Evolutionary conservation across 1,284 basidiomycete genomes (phyloP).

Genomic region (Erythrobasidium hasegawianum): DNA sequence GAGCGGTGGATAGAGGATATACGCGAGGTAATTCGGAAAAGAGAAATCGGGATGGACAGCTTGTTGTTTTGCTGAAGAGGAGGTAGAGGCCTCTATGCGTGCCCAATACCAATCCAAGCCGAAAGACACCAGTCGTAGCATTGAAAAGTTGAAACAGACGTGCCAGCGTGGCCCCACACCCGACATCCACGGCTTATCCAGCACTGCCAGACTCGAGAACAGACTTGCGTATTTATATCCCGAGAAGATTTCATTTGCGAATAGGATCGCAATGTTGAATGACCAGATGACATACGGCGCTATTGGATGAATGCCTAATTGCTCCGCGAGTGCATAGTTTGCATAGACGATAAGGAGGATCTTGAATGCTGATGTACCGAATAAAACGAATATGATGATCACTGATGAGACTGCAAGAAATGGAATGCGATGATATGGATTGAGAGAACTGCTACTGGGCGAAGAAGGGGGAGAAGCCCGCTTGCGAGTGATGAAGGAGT

Average conservation of each 20-base stretch:
- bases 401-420: constrained; percentile 59
- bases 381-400: constrained; percentile 71
- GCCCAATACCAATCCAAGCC: constrained; percentile 90
- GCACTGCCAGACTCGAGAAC: constrained; percentile 56
- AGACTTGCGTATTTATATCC: constrained; percentile 70
- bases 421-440: constrained; percentile 40
- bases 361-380: constrained; percentile 80
- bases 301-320: constrained; percentile 54
- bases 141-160: constrained; percentile 92
- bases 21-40: constrained; percentile 63
- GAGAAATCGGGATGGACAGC: constrained; percentile 52
- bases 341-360: constrained; percentile 64
- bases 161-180: constrained; percentile 86
- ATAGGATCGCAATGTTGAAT: constrained; percentile 71
- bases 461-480: constrained; percentile 42
- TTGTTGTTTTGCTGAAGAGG: background rate
- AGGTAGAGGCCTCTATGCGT: too few relatives aligned
- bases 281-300: constrained; percentile 60
- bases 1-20: constrained; percentile 82
- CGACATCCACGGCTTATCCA: constrained; percentile 60
- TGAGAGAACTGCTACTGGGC: background rate
- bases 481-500: constrained; percentile 51
- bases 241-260: constrained; percentile 69
- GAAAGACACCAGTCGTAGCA: constrained; percentile 89
- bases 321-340: constrained; percentile 68